phyloP scores from a whole-genome alignment of 305 asterid genomes.

The Fraxinus paxiana region DNA sequence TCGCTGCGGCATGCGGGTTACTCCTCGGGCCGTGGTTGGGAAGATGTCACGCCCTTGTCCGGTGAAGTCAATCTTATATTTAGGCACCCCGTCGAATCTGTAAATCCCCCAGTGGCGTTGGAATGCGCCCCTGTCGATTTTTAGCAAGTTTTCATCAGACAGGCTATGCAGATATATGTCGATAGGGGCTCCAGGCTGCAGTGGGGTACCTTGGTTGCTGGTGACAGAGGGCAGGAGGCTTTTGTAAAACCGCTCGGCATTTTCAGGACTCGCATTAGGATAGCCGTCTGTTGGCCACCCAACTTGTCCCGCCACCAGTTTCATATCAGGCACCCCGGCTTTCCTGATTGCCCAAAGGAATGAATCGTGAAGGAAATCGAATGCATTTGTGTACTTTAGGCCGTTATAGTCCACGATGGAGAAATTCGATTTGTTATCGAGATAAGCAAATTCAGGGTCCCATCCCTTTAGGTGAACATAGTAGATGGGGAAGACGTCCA shows the following conservation, averaged over 20 bases:
- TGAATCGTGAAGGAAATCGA: constrained; percentile 38
- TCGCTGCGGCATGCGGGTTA: constrained; percentile 37
- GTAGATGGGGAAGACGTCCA: constrained; percentile 33
- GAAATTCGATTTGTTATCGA: constrained; percentile 37
- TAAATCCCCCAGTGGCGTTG: constrained; percentile 53
- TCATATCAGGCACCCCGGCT: constrained; percentile 24
- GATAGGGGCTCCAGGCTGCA: constrained; percentile 33
- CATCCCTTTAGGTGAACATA: not conserved
- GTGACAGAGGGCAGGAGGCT: constrained; percentile 20
- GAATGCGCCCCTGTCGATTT: not conserved
- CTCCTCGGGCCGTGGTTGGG: constrained; percentile 40
- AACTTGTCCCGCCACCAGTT: constrained; percentile 25
- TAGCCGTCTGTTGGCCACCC: constrained; percentile 64
- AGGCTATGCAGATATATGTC: constrained; percentile 27
- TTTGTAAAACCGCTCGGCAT: constrained; percentile 40
- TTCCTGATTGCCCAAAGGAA: constrained; percentile 32
- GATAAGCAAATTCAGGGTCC: constrained; percentile 38
- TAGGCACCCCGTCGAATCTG: constrained; percentile 38
- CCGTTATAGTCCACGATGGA: constrained; percentile 27
- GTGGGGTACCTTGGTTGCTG: constrained; percentile 40
- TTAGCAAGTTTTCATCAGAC: constrained; percentile 34
- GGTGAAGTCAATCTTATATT: constrained; percentile 38
- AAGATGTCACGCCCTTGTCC: constrained; percentile 26
- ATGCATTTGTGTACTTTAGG: constrained; percentile 26
- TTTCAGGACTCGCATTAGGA: constrained; percentile 17